A percentile compares a stretch with the other conserved stretches of the same genome.
Conservation (phyloP, 768 basidiomycete species). For the Kondoa subrosea region DNA sequence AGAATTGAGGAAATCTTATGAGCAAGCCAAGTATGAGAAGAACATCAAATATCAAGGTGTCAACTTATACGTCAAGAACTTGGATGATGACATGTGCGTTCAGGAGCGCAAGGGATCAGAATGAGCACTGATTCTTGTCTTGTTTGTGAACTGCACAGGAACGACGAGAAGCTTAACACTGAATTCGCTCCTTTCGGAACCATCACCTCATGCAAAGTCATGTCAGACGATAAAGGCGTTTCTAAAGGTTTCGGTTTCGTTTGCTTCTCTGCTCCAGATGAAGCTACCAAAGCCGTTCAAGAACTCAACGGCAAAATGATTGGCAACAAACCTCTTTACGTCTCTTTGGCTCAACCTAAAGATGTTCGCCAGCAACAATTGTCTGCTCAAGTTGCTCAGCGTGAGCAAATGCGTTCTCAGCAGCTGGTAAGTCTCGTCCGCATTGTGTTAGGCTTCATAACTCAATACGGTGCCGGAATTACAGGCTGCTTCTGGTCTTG, state of each 20-base stretch:
- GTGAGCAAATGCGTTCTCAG: conserved; percentile 79
- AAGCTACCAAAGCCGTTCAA: conserved; percentile 95
- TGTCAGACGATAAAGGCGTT: conserved; percentile 84
- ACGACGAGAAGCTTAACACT: conserved; percentile 86
- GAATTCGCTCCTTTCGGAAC: conserved; percentile 95
- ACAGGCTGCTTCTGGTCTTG: conserved; percentile 58
- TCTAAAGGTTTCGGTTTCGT: conserved; percentile 98
- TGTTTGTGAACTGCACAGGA: conserved; percentile 31
- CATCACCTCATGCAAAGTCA: conserved; percentile 97
- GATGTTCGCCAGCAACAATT: conserved; percentile 96
- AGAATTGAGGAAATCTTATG: conserved; percentile 79
- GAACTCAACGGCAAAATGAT: conserved; percentile 99
- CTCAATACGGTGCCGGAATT: neutral
- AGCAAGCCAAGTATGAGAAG: conserved; percentile 92
- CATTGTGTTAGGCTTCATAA: neutral
- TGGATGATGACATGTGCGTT: conserved; percentile 67
- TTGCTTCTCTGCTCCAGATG: conserved; percentile 94
- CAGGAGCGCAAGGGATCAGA: neutral
- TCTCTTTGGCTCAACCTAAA: conserved; percentile 93
- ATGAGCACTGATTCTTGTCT: neutral
- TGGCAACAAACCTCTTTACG: conserved; percentile 93
- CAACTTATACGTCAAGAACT: conserved; percentile 98
- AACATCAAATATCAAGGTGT: conserved; percentile 95
- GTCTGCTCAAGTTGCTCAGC: conserved; percentile 95
- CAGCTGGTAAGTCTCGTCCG: conserved; percentile 42